Base-by-base conservation (phyloP, 352 stramenopile genomes). In the Globisporangium yorkense region DNA sequence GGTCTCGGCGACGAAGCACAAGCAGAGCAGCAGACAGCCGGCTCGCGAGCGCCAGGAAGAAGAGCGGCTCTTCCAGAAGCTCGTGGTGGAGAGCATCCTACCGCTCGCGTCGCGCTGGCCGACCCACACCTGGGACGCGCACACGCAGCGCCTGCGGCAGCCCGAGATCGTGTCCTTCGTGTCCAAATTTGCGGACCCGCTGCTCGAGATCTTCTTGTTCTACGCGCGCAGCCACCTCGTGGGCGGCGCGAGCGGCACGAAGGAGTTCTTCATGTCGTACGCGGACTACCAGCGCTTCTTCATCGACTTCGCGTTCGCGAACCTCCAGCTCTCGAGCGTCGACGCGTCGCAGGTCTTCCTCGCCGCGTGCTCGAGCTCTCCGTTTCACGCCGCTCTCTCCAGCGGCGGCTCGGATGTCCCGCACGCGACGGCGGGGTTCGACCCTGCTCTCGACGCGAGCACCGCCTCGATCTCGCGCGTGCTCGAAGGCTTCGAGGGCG, bases 151-250 rank as follows among this genome's bases (percentile, higher is more conserved):
- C 8, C 53, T 92, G 8, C 70, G 71, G 13, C 62, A 71, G 37
- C 60, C 65, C 37, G 77, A 89, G 47, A 69, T 89, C 49, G 71
- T 83, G 40, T 61, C 59, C 9, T 88, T 89, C 48, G 65, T 87
- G 8, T 80, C 72, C 21, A 89, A 84, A 47, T 89, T 89, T 57
- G 57, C 87, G 5, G 74, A 88, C 27, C 63, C 75, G 5, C 67
- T 92, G 53, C 52, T 86, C 7, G 75, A 87, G 21, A 89, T 92
- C 59, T 92, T 82, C 61, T 73, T 85, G 66, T 89, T 92, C 57
- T 92, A 92, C 59, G 80, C 77, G 5, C 83, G 83, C 24, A 83
- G 66, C 51, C 70, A 85, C 52, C 46, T 72, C 49, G 56, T 80
- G 21, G 74, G 81, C 49, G 47, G 62, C 0, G 8, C 40, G 7